Evolutionary conservation across 331 rosid genomes (phyloP).

Genomic region (Quercus tomentella): DNA sequence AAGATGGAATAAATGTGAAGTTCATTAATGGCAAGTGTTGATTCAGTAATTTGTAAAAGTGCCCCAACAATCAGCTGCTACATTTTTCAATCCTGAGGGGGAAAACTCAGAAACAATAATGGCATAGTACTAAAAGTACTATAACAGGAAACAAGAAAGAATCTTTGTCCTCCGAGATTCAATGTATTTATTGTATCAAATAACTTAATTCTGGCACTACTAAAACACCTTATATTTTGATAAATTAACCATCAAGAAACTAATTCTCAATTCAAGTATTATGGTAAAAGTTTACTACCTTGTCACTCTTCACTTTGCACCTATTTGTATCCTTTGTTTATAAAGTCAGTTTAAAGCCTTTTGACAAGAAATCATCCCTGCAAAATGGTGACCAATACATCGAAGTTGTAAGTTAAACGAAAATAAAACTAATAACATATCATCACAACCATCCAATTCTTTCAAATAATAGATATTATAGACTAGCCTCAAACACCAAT

Average conservation of each 20-base stretch:
- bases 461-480: background rate
- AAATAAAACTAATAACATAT: background rate
- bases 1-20: background rate
- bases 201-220: background rate
- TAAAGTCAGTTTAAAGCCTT: constrained; percentile 24
- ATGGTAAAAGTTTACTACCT: background rate
- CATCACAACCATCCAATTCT: background rate
- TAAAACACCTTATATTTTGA: background rate
- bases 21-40: background rate
- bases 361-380: constrained; percentile 25
- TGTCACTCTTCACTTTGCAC: background rate
- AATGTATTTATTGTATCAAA: background rate
- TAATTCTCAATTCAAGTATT: background rate
- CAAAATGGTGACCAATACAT: background rate
- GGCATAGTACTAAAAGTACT: no score
- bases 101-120: no score
- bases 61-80: background rate
- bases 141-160: background rate
- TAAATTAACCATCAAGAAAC: background rate
- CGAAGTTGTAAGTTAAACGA: background rate
- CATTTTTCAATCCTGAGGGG: background rate
- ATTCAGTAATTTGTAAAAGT: background rate
- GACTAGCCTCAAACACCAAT: background rate
- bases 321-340: background rate
- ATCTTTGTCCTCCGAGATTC: background rate